Evolutionary conservation across 495 filamentous ascomycete species (phyloP).

Genomic region (Jackrogersella multiformis): DNA sequence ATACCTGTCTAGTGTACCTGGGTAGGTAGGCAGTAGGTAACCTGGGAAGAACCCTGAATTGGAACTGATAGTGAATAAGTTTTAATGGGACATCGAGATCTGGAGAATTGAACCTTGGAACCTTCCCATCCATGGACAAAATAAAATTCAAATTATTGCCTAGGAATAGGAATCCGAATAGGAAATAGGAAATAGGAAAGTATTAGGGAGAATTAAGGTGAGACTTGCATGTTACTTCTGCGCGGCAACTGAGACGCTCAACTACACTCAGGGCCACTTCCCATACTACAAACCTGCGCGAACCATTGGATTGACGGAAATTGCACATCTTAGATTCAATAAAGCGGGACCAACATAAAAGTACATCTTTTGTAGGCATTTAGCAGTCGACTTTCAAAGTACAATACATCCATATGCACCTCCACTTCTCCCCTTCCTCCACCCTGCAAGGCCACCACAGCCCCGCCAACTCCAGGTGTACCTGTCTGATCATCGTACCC

Average conservation of each 20-base stretch:
- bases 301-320: constrained; percentile 19
- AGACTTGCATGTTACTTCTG: constrained; percentile 37
- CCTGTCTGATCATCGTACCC: constrained; percentile 41
- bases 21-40: too few species aligned
- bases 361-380: constrained; percentile 29
- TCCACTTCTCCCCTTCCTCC: neutral
- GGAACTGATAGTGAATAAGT: constrained; percentile 25
- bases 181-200: neutral
- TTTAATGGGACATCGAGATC: constrained; percentile 38
- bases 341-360: constrained; percentile 2
- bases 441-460: constrained; percentile 6
- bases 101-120: constrained; percentile 27
- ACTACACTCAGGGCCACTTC: neutral
- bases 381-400: constrained; percentile 26
- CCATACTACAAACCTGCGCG: constrained; percentile 8
- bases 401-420: too few species aligned
- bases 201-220: constrained; percentile 5
- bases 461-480: constrained; percentile 27
- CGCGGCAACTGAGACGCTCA: constrained; percentile 40
- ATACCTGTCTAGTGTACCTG: too few species aligned
- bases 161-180: too few species aligned
- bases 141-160: too few species aligned
- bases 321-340: constrained; percentile 28
- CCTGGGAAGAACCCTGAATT: constrained; percentile 40
- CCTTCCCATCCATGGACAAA: too few species aligned